Percentiles rank a stretch among this genome's conserved stretches.
Evolutionary conservation across 805 yeast genomes (phyloP).

Genomic region (Suhomyces faveliae): DNA sequence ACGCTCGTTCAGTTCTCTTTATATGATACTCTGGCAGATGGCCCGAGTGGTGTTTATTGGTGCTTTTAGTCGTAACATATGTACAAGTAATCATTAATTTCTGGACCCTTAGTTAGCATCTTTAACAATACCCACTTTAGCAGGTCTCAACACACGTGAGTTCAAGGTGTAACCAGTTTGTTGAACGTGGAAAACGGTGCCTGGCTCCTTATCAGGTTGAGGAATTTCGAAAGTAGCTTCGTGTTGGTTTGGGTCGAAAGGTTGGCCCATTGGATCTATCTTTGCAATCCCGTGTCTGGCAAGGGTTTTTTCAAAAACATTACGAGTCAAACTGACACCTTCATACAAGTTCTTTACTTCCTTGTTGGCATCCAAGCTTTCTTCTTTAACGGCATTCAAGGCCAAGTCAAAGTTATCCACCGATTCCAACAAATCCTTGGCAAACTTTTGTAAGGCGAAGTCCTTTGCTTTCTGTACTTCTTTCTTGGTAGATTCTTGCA

Average conservation of each 20-base stretch:
- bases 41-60: neutral
- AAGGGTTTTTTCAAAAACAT: constrained; percentile 81
- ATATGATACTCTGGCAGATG: neutral
- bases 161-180: constrained; percentile 85
- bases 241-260: constrained; percentile 86
- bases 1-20: no score
- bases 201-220: constrained; percentile 85
- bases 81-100: constrained; percentile 5
- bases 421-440: constrained; percentile 84
- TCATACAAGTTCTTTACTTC: constrained; percentile 77
- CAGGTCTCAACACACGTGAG: constrained; percentile 88
- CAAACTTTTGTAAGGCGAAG: constrained; percentile 88
- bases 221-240: constrained; percentile 91
- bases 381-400: constrained; percentile 65
- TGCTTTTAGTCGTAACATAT: constrained; percentile 3
- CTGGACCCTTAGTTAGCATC: constrained; percentile 17
- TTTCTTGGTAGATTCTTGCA: constrained; percentile 85
- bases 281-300: constrained; percentile 75
- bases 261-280: constrained; percentile 80
- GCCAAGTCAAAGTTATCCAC: constrained; percentile 91
- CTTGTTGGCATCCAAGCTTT: constrained; percentile 53
- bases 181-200: constrained; percentile 90
- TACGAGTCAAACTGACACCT: constrained; percentile 89
- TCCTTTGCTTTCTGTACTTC: constrained; percentile 86
- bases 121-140: constrained; percentile 92